Percentiles rank a stretch among this genome's conserved stretches.
Conservation (phyloP, 768 basidiomycete genomes). For the Lactarius akahatsu region DNA sequence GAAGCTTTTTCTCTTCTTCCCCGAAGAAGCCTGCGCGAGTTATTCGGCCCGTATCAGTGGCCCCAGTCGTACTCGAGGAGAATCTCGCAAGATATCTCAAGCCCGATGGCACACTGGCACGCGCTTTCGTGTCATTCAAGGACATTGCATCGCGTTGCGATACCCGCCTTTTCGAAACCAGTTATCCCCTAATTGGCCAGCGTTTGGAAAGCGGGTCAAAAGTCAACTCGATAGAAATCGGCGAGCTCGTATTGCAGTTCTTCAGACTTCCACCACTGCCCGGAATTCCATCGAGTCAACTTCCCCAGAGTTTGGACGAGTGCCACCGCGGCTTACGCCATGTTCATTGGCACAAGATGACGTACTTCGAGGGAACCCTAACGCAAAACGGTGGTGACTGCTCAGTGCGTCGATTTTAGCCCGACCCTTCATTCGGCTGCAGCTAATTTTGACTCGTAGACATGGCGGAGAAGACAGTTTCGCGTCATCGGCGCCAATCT, state of each 20-base stretch:
- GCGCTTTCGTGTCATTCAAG: constrained; percentile 86
- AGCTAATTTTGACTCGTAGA: constrained; percentile 42
- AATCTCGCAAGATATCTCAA: constrained; percentile 82
- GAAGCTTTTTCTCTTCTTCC: constrained; percentile 72
- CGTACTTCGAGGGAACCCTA: constrained; percentile 88
- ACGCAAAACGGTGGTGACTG: constrained; percentile 96
- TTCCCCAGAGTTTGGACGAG: constrained; percentile 93
- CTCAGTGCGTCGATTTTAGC: constrained; percentile 51
- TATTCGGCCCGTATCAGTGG: constrained; percentile 38
- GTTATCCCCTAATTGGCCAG: constrained; percentile 78
- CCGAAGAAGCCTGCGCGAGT: constrained; percentile 65
- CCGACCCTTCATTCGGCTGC: not conserved
- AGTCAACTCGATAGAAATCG: constrained; percentile 67
- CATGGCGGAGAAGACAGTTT: constrained; percentile 79
- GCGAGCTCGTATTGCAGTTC: constrained; percentile 86
- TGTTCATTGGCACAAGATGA: constrained; percentile 91
- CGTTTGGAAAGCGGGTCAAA: constrained; percentile 56
- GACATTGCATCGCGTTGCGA: constrained; percentile 83
- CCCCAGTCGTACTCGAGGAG: constrained; percentile 51
- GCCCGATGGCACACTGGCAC: constrained; percentile 83
- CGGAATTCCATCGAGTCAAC: constrained; percentile 70
- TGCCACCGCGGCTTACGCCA: constrained; percentile 85
- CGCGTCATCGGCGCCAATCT: constrained; percentile 84
- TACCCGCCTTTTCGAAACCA: constrained; percentile 79
- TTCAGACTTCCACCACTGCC: constrained; percentile 88